phyloP scores from a whole-genome alignment of 768 basidiomycete species.

The Russula sp. region DNA sequence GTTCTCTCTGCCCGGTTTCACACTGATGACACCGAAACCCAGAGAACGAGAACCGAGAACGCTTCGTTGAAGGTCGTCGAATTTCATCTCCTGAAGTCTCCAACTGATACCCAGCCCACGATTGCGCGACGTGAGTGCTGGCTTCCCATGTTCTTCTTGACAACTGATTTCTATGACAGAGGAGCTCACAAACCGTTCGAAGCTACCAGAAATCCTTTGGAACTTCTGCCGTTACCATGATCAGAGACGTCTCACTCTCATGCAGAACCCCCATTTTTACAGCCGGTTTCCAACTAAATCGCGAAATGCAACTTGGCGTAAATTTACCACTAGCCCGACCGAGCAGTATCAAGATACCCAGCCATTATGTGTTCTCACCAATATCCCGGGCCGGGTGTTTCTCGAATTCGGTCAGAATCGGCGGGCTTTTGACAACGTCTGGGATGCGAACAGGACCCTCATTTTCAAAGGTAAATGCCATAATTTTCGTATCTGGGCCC shows the following conservation, averaged over 20 bases:
- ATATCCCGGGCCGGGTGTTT: background rate
- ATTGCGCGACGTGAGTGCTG: background rate
- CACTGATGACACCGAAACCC: background rate
- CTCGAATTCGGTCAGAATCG: background rate
- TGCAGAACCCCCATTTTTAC: slow-evolving; percentile 8
- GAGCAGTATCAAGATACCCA: background rate
- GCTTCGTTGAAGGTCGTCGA: background rate
- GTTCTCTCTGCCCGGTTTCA: background rate
- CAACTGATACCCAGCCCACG: background rate
- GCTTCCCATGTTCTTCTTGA: background rate
- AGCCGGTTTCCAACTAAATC: background rate
- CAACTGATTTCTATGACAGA: background rate
- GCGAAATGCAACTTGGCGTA: background rate
- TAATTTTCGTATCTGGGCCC: background rate
- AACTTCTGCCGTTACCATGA: background rate
- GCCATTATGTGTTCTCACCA: background rate
- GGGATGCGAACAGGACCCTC: background rate
- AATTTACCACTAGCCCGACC: background rate
- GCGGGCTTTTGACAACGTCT: background rate
- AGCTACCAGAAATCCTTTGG: slow-evolving; percentile 3
- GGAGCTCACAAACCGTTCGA: background rate
- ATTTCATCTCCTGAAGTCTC: background rate
- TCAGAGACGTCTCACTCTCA: background rate
- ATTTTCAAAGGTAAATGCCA: background rate
- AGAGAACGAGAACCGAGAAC: background rate